A percentile compares a stretch with the other conserved stretches of the same genome.
Conservation (phyloP, 2,329 filamentous ascomycete genomes). For the Pseudogymnoascus sp. region DNA sequence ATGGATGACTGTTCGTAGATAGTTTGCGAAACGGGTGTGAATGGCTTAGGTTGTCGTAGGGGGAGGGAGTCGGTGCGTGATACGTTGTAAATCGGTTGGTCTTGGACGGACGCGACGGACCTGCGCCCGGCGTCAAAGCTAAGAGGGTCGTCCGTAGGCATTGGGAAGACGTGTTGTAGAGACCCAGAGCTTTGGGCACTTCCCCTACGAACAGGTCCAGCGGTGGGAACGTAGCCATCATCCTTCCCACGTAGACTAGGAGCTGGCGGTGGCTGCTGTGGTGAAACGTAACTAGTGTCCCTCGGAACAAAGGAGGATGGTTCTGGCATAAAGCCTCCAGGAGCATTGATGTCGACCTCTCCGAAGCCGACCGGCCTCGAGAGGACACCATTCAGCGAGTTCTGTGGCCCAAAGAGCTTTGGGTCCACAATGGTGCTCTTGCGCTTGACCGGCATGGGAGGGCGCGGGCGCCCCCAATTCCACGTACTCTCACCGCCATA, state of each 20-base stretch:
- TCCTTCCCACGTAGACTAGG: slow-evolving; percentile 14
- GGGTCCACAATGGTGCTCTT: slow-evolving; percentile 51
- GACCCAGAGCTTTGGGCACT: slow-evolving; percentile 19
- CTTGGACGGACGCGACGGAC: slow-evolving; percentile 40
- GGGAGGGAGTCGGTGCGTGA: slow-evolving; percentile 49
- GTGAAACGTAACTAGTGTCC: neutral
- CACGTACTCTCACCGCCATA: slow-evolving; percentile 50
- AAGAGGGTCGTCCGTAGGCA: slow-evolving; percentile 58
- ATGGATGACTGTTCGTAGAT: slow-evolving; percentile 48
- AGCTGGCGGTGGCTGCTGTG: slow-evolving; percentile 12
- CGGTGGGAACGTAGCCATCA: neutral
- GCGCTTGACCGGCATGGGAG: slow-evolving; percentile 27
- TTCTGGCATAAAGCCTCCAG: neutral
- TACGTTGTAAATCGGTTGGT: slow-evolving; percentile 27
- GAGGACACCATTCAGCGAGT: slow-evolving; percentile 51
- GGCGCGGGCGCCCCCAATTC: slow-evolving; percentile 24
- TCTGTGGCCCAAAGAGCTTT: slow-evolving; percentile 50
- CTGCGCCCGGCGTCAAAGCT: slow-evolving; percentile 51
- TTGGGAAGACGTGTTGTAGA: slow-evolving; percentile 59
- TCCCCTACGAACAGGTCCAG: neutral
- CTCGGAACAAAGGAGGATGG: neutral
- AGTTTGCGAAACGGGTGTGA: slow-evolving; percentile 61
- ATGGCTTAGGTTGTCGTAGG: slow-evolving; percentile 79
- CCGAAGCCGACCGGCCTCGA: slow-evolving; percentile 50
- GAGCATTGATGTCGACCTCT: slow-evolving; percentile 29